Base-by-base conservation (phyloP, 1,284 basidiomycete species). In the Apiotrichum montevideense region DNA sequence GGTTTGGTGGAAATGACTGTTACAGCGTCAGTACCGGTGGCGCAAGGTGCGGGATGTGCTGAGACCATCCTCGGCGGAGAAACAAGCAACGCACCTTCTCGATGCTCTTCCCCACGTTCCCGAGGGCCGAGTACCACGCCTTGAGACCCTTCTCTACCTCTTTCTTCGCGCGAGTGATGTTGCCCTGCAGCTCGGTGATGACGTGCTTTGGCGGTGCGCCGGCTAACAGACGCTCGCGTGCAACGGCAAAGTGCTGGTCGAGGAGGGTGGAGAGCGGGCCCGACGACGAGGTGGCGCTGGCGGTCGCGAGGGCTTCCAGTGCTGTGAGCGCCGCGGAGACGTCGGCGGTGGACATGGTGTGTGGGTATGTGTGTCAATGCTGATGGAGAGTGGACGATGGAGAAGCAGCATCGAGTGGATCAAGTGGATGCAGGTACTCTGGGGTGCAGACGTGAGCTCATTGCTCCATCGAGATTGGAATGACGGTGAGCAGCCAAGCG, bases 111-210 rank as follows among this genome's bases (percentile, higher is more conserved):
- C 89, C 89, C 40, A 92, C 80, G 63, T 83, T 84, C 15, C 84
- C 83, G 6, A 94, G 77, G 1, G 85, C 84, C 32, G 81, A 82
- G 68, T 93, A 90, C 52, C 91, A 82, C 64, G 90, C 90, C 75
- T 93, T 95, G 79, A 93, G 85, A 1, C 85, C 82, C 48, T 91
- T 88, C 61, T 92, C 90, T 0, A 92, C 80, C 56, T 90, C 88
- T 73, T 86, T 90, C 83, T 88, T 91, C 69, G 79, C 83, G 2
- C 79, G 73, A 44, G 88, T 86, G 2, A 89, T 79, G 2, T 79
- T 79, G 68, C 82, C 82, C 29, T 81, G 78, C 29, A 92, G 74
- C 9, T 80, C 72, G 14, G 60, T 75, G 29, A 87, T 78, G 40
- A 82, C 80, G 6, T 81, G 80, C 54, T 82, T 79, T 3, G 83